phyloP scores from a whole-genome alignment of 257 asterid genomes.

The Orobanche coerulescens region DNA sequence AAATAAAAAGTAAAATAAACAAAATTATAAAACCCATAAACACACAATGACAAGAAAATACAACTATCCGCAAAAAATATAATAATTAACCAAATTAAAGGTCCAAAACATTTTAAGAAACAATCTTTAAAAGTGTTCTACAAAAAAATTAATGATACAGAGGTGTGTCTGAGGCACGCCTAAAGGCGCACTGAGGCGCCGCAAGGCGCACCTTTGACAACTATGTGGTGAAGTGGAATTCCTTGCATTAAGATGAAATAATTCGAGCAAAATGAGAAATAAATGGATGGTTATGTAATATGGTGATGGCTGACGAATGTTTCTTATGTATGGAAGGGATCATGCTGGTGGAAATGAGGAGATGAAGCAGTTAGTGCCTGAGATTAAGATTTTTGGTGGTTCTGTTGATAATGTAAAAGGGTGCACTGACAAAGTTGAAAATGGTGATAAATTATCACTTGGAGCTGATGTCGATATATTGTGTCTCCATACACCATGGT shows the following conservation, averaged over 20 bases:
- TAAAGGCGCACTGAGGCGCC: no score
- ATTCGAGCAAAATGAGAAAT: neutral
- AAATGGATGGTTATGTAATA: neutral
- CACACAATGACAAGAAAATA: no score
- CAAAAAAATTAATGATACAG: no score
- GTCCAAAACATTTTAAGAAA: no score
- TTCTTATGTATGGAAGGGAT: constrained; percentile 47
- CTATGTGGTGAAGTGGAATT: constrained; percentile 15
- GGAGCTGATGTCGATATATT: constrained; percentile 58
- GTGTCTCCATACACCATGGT: constrained; percentile 85
- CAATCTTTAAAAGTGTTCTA: no score
- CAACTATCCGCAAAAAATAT: no score
- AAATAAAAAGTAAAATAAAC: no score
- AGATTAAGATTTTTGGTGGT: constrained; percentile 72
- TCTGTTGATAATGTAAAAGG: constrained; percentile 75
- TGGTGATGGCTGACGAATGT: neutral
- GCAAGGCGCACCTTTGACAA: no score
- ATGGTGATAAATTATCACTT: constrained; percentile 69
- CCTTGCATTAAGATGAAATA: neutral
- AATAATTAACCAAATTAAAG: no score
- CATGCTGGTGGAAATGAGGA: constrained; percentile 97
- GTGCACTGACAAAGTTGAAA: constrained; percentile 70
- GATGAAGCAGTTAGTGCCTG: constrained; percentile 72
- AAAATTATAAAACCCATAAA: no score
- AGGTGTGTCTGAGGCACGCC: no score